Percentiles rank a stretch among this genome's conserved stretches.
Evolutionary conservation across 2,329 filamentous ascomycete species (phyloP).

Genomic region (Aspergillus calidoustus): DNA sequence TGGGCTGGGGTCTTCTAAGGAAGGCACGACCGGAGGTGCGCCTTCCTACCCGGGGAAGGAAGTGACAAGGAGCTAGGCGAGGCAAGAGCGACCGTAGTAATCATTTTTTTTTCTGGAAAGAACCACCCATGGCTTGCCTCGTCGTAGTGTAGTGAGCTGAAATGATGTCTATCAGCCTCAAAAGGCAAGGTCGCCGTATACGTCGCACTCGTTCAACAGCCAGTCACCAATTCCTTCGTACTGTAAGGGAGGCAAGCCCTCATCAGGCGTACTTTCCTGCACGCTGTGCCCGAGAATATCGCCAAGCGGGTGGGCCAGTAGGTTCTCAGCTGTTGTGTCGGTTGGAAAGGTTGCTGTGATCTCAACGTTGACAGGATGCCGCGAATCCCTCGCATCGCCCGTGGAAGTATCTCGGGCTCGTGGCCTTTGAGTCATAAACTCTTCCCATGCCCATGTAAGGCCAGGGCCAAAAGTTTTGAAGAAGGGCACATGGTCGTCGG

Average conservation of each 20-base stretch:
- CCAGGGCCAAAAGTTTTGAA: slow-evolving; percentile 32
- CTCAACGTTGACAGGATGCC: background rate
- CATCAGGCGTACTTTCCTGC: background rate
- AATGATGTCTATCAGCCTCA: background rate
- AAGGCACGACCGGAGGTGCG: background rate
- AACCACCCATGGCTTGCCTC: background rate
- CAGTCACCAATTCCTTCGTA: slow-evolving; percentile 37
- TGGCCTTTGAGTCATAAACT: slow-evolving; percentile 25
- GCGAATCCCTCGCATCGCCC: background rate
- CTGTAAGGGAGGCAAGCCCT: slow-evolving; percentile 25
- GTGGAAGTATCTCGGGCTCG: background rate
- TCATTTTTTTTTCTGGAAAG: background rate
- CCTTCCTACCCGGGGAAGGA: background rate
- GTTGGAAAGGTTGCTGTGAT: background rate
- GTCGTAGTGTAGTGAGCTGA: background rate
- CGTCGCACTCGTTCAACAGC: slow-evolving; percentile 33
- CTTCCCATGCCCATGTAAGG: slow-evolving; percentile 32
- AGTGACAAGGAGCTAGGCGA: background rate
- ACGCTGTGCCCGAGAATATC: background rate
- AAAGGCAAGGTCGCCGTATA: slow-evolving; percentile 24
- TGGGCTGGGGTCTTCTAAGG: background rate
- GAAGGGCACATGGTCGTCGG: slow-evolving; percentile 27
- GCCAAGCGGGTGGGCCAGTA: background rate
- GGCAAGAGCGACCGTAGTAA: background rate
- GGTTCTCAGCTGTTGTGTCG: background rate